Base-by-base conservation (phyloP, 257 asterid species). In the Solanum paucissectum region DNA sequence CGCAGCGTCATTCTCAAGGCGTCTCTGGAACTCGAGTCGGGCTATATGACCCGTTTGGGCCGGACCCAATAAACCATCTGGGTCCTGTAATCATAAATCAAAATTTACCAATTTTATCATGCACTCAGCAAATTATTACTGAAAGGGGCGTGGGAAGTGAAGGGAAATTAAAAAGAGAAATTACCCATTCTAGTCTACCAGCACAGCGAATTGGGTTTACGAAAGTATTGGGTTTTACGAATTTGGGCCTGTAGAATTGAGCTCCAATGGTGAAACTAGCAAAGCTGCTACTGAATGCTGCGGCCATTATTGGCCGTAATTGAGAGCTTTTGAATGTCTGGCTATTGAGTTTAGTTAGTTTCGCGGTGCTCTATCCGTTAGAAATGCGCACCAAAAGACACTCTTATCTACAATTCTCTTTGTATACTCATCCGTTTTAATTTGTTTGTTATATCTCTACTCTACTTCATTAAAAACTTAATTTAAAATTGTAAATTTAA, bases 61-160 rank as follows among this genome's bases (percentile, higher is more conserved):
- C 34, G 95, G 75, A 23, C 95, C 92, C 33, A 96, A 91, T 5
- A 95, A 55, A n/a, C 98, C 98, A 89, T 96, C 99, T 6, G 99
- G 99, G 76, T 96, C 98, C 99, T 96, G 91, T 92, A 77, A 55
- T 69, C 87, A 73, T 36, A 66, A 73, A 40, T 25, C 21, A 42
- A 58, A 71, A 64, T 16, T 85, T 37, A 88, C 71, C 55, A 76
- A 10, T 34, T 73, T 36, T 87, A 83, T 73, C 42, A 69, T 25
- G 38, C 4, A 55, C 23, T 32, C 20, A 2, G 42, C 23, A 12
- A 83, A 13, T 38, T 5, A 55, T 7, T 18, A 3, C 23, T 21
- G 21, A 27, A 27, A 69, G 77, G 40, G 6, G 25, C 2, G 12
- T 32, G 12, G n/a, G 40, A 27, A 72, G n/a, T 44, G 34, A 76